Percentiles rank a stretch among this genome's conserved stretches.
These are phyloP conservation scores for Yamadazyma pseudoaaseri DNA, from an alignment of 1,139 yeast species.

Conservation along the genomic window DNA sequence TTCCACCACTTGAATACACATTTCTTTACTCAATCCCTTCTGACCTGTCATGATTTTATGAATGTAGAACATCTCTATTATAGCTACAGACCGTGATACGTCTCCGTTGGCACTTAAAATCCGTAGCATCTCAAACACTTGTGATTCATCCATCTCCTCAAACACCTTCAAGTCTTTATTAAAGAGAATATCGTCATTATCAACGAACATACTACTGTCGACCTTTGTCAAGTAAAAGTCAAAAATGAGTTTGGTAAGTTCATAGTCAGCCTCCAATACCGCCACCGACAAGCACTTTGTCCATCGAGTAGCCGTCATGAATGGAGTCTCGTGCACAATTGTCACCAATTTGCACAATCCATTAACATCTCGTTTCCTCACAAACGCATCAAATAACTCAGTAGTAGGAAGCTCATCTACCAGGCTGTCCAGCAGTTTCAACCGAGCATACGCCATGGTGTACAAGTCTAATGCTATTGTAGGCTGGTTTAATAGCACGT, in stretches of 20 bases:
- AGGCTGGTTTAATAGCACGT: conserved; percentile 25
- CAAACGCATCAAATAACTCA: conserved; percentile 14
- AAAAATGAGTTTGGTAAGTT: conserved; percentile 28
- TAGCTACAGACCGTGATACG: conserved; percentile 30
- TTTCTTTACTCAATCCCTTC: conserved; percentile 31
- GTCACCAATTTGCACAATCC: conserved; percentile 16
- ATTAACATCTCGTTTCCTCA: conserved; percentile 20
- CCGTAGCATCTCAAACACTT: conserved; percentile 22
- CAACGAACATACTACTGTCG: conserved; percentile 1
- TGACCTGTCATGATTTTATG: conserved; percentile 33
- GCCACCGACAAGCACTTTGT: conserved; percentile 23
- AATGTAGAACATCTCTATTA: conserved; percentile 39
- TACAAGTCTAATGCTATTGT: conserved; percentile 23
- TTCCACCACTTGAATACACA: conserved; percentile 33
- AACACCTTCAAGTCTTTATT: not conserved
- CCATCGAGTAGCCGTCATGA: conserved; percentile 18
- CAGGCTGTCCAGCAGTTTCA: not conserved
- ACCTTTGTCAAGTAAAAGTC: conserved; percentile 20
- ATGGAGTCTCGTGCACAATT: conserved; percentile 1
- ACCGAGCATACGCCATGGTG: conserved; percentile 10
- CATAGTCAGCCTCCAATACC: conserved; percentile 23
- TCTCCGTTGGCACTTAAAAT: conserved; percentile 39
- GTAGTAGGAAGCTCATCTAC: conserved; percentile 15
- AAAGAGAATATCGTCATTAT: conserved; percentile 4
- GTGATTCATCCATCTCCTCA: conserved; percentile 2